Evolutionary conservation across 768 basidiomycete species (phyloP), one percentile per base, ranked within the genome.

Genomic region (Macrolepiota fuliginosa): DNA sequence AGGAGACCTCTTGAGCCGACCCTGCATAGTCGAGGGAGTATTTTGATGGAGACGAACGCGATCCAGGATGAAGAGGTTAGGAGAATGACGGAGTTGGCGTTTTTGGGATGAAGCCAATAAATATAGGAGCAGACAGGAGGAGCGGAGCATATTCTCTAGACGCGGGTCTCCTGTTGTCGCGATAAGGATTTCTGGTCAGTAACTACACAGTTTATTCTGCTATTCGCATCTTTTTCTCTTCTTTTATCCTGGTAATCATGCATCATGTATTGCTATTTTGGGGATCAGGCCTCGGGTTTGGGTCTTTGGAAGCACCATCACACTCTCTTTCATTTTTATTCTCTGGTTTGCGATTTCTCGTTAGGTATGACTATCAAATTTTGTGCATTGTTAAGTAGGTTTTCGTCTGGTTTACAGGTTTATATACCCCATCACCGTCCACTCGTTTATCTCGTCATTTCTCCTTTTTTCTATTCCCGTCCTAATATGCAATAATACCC

Each of bases 21-120:
- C 50, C 80, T 90, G 60, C 83, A 91, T 67, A 85, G 74, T 63
- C 69, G 75, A 17, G 87, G 80, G 50, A 85, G 78, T 58, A 89
- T 92, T 56, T 54, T 84, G 62, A 54, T 76, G 36, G 79, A 86
- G 73, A 74, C 82, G 57, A 78, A 67, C 52, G 73, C 71, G 42
- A 90, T 91, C 42, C 76, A 82, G 69, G 88, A 92, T 63, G 86
- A 84, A 11, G 90, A 92, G 77, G 81, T 78, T 64, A 76, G 89
- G 72, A 75, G 88, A 71, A 74, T 90, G 77, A 85, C 86, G 47
- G 90, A 92, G 75, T 69, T 89, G 67, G 89, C 89, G 57, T 92
- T 91, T 69, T 72, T 89, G 68, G 74, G 70, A 59, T 79, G 68
- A 64, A 22, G 9, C 1, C 11, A 2, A 24, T 22, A 12, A 15